Base-by-base conservation (phyloP, 2,329 filamentous ascomycete species). In the Fusarium sp. region DNA sequence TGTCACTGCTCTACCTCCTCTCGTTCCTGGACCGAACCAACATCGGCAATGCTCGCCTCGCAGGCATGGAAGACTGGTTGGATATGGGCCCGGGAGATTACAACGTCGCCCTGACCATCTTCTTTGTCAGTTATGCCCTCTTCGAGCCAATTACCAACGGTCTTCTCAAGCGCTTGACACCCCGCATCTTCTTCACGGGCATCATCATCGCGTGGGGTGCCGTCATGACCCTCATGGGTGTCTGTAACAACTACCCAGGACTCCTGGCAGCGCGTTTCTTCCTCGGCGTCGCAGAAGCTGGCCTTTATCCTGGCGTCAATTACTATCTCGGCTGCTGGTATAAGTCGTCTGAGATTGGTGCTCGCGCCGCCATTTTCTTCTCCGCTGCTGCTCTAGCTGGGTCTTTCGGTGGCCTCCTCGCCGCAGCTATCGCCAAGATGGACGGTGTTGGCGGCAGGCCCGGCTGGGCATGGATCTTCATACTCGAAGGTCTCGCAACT, bases 291-390 rank as follows among this genome's bases (percentile, higher is more conserved):
- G 88, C 86, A 9, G 92, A 94, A 80, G 87, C 91, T 1, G 91
- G 91, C 4, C 82, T 93, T 0, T 92, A 90, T 74, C 90, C 90
- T 0, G 91, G 90, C 4, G 88, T 93, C 79, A 83, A 90, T 83
- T 82, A 90, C 83, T 94, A 94, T 77, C 86, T 95, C 0, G 92
- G 90, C 0, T 94, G 92, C 78, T 96, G 93, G 93, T 96, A 95
- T 79, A 92, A 90, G 79, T 86, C 93, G 14, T 89, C 87, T 3
- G 94, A 96, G 75, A 92, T 95, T 58, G 93, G 93, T 45, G 87
- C 94, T 14, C 88, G 93, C 36, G 62, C 82, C 65, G 92, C 93
- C 22, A 90, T 94, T 47, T 95, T 95, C 86, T 96, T 95, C 84
- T 93, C 92, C 0, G 93, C 93, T 0, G 93, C 93, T 0, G 92